Base-by-base conservation (phyloP, 2,329 filamentous ascomycete genomes). In the Ilyonectria destructans region DNA sequence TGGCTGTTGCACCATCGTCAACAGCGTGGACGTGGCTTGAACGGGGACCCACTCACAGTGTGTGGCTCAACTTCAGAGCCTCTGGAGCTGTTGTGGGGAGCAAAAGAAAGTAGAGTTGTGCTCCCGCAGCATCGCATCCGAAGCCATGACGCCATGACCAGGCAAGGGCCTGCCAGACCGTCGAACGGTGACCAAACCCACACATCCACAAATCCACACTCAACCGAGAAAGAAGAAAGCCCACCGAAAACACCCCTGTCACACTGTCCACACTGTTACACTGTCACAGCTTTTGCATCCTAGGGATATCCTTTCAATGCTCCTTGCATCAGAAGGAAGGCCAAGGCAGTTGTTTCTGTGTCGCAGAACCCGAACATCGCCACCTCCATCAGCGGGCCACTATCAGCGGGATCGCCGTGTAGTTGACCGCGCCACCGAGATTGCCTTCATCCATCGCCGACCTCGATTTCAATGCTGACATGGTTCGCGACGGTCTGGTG, bases 1-100 rank as follows among this genome's bases (percentile, higher is more conserved):
- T 75, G 73, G 73, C 73, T 75, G 72, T 59, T 64, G 62, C 9
- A 37, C 5, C 31, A 51, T 21, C 3, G 51, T 48, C 9, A 37
- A 7, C 31, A 51, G 33, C 6, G 40, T 55, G 12, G 33, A 43
- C n/a, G 64, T 67, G 64, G 64, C 64, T 67, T 54, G 56, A 56
- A 15, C n/a, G 51, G 49, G 29, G 8, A 10, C 49, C 17, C n/a
- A 52, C 17, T 49, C 7, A 35, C 51, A 13, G 29, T 19, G 17
- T 54, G 49, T 54, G 49, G 49, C 49, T 52, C 29, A 33, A 33
- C 49, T 52, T 4, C 29, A n/a, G 49, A 54, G 31, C n/a, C 13
- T 48, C 49, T 58, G 49, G 57, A 54, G 40, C 19, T 43, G n/a
- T 33, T 58, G 54, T 46, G 62, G 26, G 51, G 51, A 49, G 31